phyloP scores from a whole-genome alignment of 202 grass and related monocot genomes.

The Panicum virgatum region DNA sequence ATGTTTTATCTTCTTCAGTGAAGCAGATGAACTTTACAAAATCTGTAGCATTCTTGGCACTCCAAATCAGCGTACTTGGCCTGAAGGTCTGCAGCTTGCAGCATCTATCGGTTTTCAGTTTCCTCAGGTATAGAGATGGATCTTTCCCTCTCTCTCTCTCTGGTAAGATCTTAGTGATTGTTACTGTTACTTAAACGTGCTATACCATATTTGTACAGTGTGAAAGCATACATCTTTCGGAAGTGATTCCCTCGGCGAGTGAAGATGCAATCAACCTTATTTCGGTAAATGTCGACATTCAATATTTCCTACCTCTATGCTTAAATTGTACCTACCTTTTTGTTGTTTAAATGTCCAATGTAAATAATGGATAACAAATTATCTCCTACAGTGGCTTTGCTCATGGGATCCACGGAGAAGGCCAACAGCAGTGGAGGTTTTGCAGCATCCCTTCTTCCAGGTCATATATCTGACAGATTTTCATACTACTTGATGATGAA shows the following conservation, averaged over 20 bases:
- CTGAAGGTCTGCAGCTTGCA: constrained; percentile 81
- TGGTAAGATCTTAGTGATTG: neutral
- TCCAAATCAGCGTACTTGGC: constrained; percentile 70
- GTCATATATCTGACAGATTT: constrained; percentile 40
- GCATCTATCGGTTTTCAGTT: constrained; percentile 84
- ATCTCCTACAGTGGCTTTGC: constrained; percentile 68
- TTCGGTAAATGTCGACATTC: constrained; percentile 56
- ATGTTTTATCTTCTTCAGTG: constrained; percentile 53
- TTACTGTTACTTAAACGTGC: neutral
- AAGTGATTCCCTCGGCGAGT: constrained; percentile 73
- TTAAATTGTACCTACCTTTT: neutral
- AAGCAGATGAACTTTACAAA: constrained; percentile 91
- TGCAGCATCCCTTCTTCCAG: constrained; percentile 98
- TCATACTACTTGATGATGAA: neutral
- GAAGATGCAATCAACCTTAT: constrained; percentile 82
- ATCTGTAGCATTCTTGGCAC: constrained; percentile 92
- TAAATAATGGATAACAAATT: constrained; percentile 28
- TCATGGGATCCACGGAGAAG: constrained; percentile 81
- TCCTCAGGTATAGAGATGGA: constrained; percentile 56
- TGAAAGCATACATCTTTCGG: constrained; percentile 64
- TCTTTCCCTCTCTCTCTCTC: neutral
- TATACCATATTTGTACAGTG: constrained; percentile 41
- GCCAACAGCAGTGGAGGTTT: constrained; percentile 79
- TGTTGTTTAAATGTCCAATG: neutral
- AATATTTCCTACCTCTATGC: neutral